Conservation (phyloP, 108 stramenopile genomes). For the Hondaea fermentalgiana region DNA sequence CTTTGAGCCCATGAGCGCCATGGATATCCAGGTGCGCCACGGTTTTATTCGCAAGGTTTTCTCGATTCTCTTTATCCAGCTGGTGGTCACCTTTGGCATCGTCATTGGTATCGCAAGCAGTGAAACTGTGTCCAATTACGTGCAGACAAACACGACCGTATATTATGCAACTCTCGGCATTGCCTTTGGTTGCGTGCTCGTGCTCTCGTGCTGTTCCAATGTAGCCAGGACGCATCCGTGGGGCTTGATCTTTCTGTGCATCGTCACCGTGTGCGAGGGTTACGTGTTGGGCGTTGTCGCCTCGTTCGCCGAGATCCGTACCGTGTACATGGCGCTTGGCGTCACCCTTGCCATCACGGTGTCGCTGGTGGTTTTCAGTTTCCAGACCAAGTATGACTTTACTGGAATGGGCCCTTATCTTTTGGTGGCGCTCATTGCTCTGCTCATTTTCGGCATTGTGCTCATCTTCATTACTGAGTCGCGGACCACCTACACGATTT, state of each 20-base stretch:
- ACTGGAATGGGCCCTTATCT: not conserved
- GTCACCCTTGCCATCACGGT: not conserved
- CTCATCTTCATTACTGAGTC: not conserved
- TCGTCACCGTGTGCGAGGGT: not conserved
- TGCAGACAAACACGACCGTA: not conserved
- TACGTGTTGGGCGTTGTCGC: not conserved
- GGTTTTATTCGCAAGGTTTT: conserved; percentile 11
- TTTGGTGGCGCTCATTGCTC: not conserved
- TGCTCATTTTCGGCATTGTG: not conserved
- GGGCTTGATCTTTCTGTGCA: not conserved
- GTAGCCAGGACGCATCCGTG: not conserved
- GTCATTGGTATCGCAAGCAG: not conserved
- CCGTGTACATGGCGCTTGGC: not conserved
- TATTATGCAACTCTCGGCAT: not conserved
- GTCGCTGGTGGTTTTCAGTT: not conserved
- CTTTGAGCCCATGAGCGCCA: not conserved
- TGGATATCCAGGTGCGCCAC: not conserved
- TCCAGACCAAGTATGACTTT: not conserved
- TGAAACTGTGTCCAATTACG: not conserved
- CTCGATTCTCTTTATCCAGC: not conserved
- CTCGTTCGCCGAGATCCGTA: not conserved
- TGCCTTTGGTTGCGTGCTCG: not conserved
- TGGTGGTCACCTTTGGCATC: not conserved
- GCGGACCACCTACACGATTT: not conserved
- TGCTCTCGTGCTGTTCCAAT: not conserved